A percentile compares a stretch with the other conserved stretches of the same genome.
Evolutionary conservation across 306 rosid species (phyloP).

Genomic region (Pachyrhizus erosus): DNA sequence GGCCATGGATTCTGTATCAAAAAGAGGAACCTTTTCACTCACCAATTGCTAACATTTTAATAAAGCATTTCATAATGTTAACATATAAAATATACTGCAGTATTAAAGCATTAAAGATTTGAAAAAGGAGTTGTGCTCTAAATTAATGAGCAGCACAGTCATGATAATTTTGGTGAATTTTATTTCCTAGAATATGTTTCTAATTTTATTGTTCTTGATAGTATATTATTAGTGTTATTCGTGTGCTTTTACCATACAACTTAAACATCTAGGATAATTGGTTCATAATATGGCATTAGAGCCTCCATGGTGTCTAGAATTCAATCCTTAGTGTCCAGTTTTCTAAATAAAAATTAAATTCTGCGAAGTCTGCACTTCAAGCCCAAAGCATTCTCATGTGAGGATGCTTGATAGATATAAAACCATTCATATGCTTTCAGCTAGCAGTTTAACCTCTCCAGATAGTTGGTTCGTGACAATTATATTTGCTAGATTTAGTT

Average conservation of each 20-base stretch:
- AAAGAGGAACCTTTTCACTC: conserved; percentile 29
- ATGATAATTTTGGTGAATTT: neutral
- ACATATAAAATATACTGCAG: neutral
- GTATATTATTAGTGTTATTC: neutral
- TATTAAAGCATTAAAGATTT: neutral
- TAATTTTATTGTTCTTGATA: neutral
- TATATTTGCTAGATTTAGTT: neutral
- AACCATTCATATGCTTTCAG: neutral
- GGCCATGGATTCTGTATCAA: conserved; percentile 81
- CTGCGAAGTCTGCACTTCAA: neutral
- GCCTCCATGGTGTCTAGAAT: neutral
- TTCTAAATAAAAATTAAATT: neutral
- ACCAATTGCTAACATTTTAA: conserved; percentile 25
- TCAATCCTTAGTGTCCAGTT: neutral
- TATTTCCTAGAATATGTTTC: neutral
- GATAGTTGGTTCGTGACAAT: neutral
- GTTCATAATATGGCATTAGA: neutral
- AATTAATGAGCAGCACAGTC: neutral
- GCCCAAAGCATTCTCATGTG: neutral
- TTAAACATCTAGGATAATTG: neutral
- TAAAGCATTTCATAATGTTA: conserved; percentile 4
- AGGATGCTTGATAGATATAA: neutral
- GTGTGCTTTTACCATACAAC: neutral
- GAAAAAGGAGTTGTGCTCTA: neutral
- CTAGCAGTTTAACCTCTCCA: neutral